phyloP scores from a whole-genome alignment of 2,329 filamentous ascomycete species.

The Clonostachys rosea region DNA sequence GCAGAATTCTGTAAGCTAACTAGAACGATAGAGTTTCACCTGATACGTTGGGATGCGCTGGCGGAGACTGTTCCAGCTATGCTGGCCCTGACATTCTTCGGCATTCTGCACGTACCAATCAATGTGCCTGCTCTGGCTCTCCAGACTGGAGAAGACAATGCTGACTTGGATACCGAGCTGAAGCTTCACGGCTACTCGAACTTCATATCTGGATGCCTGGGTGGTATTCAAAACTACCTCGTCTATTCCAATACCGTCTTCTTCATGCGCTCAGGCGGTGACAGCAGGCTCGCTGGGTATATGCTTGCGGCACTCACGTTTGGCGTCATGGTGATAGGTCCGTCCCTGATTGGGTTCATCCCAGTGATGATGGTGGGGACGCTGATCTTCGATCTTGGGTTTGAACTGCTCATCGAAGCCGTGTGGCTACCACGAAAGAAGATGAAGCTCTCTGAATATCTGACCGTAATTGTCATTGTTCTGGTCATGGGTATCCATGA shows the following conservation, averaged over 20 bases:
- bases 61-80: constrained; percentile 86
- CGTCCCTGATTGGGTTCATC: constrained; percentile 86
- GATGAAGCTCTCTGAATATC: constrained; percentile 79
- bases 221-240: constrained; percentile 94
- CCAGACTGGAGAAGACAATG: constrained; percentile 85
- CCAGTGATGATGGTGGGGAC: constrained; percentile 96
- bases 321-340: constrained; percentile 79
- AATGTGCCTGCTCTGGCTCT: constrained; percentile 93
- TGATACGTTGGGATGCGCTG: constrained; percentile 80
- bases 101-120: constrained; percentile 93
- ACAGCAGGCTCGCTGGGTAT: constrained; percentile 79
- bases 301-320: constrained; percentile 78
- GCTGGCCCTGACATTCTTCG: constrained; percentile 96
- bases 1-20: not conserved
- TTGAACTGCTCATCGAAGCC: constrained; percentile 86
- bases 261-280: constrained; percentile 89
- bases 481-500: constrained; percentile 96
- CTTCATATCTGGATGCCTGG: constrained; percentile 76
- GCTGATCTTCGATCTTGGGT: constrained; percentile 90
- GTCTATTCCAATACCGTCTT: constrained; percentile 98
- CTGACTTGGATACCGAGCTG: constrained; percentile 85
- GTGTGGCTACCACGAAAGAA: constrained; percentile 86
- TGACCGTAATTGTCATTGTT: constrained; percentile 86
- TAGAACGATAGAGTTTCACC: constrained; percentile 59
- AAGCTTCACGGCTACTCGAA: constrained; percentile 93